A percentile compares a stretch with the other conserved stretches of the same genome.
These are phyloP conservation scores for Alternaria hordeiaustralica DNA, from an alignment of 2,329 filamentous ascomycete genomes.

Conservation along the genomic window DNA sequence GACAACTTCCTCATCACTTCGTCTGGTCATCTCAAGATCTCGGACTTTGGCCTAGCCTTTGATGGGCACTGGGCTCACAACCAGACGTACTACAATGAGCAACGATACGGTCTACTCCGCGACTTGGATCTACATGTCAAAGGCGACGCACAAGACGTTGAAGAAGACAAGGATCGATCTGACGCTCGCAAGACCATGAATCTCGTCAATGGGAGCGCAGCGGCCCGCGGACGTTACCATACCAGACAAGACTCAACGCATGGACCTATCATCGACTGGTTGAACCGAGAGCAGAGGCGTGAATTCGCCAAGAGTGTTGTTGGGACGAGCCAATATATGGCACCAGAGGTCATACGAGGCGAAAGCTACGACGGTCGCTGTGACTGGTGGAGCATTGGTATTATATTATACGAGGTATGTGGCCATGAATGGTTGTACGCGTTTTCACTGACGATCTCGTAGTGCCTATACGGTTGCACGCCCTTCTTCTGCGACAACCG, in stretches of 20 bases:
- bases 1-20: slow-evolving; percentile 95
- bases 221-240: slow-evolving; percentile 23
- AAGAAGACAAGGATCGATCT: slow-evolving; percentile 55
- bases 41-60: slow-evolving; percentile 94
- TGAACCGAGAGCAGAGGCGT: slow-evolving; percentile 62
- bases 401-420: slow-evolving; percentile 83
- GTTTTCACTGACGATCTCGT: not conserved
- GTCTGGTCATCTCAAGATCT: slow-evolving; percentile 90
- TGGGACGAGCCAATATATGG: slow-evolving; percentile 98
- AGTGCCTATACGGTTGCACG: slow-evolving; percentile 88
- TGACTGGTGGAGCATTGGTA: slow-evolving; percentile 95
- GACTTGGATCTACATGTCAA: slow-evolving; percentile 75
- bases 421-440: too few species aligned
- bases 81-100: slow-evolving; percentile 82
- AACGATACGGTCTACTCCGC: slow-evolving; percentile 79
- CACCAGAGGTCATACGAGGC: slow-evolving; percentile 86
- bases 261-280: slow-evolving; percentile 49
- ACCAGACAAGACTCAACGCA: slow-evolving; percentile 30
- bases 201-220: slow-evolving; percentile 44
- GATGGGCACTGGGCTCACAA: slow-evolving; percentile 96
- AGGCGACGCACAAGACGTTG: slow-evolving; percentile 75
- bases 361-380: slow-evolving; percentile 88
- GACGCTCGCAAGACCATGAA: slow-evolving; percentile 60
- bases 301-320: slow-evolving; percentile 84
- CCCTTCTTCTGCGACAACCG: slow-evolving; percentile 85